Evolutionary conservation across 139 green algal genomes (phyloP), one percentile per base, ranked within the genome.

Genomic region (Nannochloris sp.): DNA sequence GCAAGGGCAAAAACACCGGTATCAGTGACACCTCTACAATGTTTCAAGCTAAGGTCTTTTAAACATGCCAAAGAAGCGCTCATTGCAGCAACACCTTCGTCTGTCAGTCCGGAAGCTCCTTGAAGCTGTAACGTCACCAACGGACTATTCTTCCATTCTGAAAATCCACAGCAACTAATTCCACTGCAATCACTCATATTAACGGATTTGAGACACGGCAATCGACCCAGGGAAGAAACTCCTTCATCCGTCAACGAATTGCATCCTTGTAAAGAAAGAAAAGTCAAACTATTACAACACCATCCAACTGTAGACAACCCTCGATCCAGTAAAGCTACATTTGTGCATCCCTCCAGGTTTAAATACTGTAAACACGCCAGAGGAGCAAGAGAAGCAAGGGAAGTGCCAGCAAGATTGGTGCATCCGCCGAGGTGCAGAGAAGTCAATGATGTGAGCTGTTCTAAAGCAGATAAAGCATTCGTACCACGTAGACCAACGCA

Each of bases 11-110:
- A 54, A 4, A 75, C 29, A 33, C 70, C 71, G 6, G 33, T 44
- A 33, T 85, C 75, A 24, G 29, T 62, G 15, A 84, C 46, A 3
- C 38, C 51, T 19, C 53, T 60, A 68, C 77, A 83, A 34, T 83
- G 67, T 54, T 79, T 73, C 32, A 83, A 39, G 60, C 72, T 81
- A 19, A 83, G 60, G 7, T 15, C 19, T 1, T 25, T 39, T 54
- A 81, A 32, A 31, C 7, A 15, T 6, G 19, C 25, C 23, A 53
- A 68, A 54, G 24, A 23, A 14, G 27, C 5, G 3, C 25, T 54
- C 2, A 84, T 38, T 10, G 48, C 59, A 6, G 34, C 55, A 45
- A 82, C 38, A 12, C 70, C 77, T 13, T 47, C 65, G 32, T 83
- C 74, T 34, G 62, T 65, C 29, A 78, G 19, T 1, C 30, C 51